Evolutionary conservation across 768 basidiomycete genomes (phyloP), one percentile per base, ranked within the genome.

Genomic region (Naganishia kalamii): DNA sequence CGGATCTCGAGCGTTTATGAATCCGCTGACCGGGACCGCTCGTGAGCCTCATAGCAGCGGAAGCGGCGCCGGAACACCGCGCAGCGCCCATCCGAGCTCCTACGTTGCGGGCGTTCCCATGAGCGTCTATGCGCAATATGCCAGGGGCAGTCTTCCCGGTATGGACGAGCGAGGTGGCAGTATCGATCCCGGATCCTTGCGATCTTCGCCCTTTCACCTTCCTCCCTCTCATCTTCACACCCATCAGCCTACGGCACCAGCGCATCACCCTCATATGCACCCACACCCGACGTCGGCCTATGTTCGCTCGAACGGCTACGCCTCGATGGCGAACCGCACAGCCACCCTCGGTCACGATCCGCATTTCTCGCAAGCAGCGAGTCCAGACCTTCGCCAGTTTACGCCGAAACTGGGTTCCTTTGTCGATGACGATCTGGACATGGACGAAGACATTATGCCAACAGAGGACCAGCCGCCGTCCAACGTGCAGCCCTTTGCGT

Each of bases 1-100:
- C 13, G 54, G 54, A 23, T 57, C 54, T 21, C 54, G 54, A 12
- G 54, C 54, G 0, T 57, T 57, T 25, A 57, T 57, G 54, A 41
- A 57, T 57, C 54, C 54, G n/a, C 27, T 57, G 54, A 57, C 54
- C 7, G 54, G 54, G 1, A 57, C 54, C 8, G 54, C 54, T 2
- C n/a, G 54, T 19, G 54, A 57, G 40, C 54, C 54, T 4, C 54
- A 57, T 15, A 57, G 54, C 37, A 57, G 54, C 40, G 54, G 54
- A 12, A 57, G 54, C 27, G 35, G 54, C 3, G 54, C 54, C 35
- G 54, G 33, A 23, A 57, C 54, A 21, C 54, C 54, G 1, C 35
- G 17, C 23, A 27, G 21, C 27, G 37, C 7, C 21, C 4, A 7
- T 23, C 21, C 54, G 4, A 35, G n/a, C n/a, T n/a, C 33, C 4